A percentile compares a stretch with the other conserved stretches of the same genome.
These are phyloP conservation scores for Nigrospora osmanthi DNA, from an alignment of 2,329 filamentous ascomycete genomes.

Conservation along the genomic window DNA sequence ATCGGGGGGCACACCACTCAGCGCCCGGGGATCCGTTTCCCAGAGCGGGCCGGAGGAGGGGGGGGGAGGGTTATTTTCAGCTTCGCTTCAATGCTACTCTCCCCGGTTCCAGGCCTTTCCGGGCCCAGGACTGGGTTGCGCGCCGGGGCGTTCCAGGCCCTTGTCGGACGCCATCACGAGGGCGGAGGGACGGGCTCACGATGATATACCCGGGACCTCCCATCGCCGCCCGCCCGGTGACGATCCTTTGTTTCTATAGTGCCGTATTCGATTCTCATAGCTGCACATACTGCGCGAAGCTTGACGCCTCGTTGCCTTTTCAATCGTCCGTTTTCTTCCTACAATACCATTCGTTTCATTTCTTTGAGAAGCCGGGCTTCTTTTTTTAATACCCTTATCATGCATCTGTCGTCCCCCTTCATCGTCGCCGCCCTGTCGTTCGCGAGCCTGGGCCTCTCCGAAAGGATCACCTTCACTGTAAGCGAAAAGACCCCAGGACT, in stretches of 20 bases:
- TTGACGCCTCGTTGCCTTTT: neutral
- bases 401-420: constrained; percentile 5
- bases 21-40: neutral
- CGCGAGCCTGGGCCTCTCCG: constrained; percentile 1
- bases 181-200: too few species aligned
- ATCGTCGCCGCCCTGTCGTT: constrained; percentile 5
- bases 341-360: neutral
- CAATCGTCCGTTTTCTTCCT: neutral
- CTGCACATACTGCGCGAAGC: neutral
- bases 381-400: constrained; percentile 2
- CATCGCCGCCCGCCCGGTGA: too few species aligned
- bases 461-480: constrained; percentile 4
- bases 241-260: too few species aligned
- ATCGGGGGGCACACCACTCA: constrained; percentile 2
- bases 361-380: constrained; percentile 1
- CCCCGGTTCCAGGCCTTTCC: neutral
- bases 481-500: neutral
- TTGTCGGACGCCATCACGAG: neutral
- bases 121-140: neutral
- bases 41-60: constrained; percentile 1
- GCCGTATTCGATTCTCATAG: neutral
- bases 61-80: constrained; percentile 2
- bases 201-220: too few species aligned
- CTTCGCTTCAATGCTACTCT: constrained; percentile 1
- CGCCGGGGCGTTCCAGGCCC: neutral